A percentile compares a stretch with the other conserved stretches of the same genome.
phyloP scores from a whole-genome alignment of 495 filamentous ascomycete species.

The Tetracladium setigerum region DNA sequence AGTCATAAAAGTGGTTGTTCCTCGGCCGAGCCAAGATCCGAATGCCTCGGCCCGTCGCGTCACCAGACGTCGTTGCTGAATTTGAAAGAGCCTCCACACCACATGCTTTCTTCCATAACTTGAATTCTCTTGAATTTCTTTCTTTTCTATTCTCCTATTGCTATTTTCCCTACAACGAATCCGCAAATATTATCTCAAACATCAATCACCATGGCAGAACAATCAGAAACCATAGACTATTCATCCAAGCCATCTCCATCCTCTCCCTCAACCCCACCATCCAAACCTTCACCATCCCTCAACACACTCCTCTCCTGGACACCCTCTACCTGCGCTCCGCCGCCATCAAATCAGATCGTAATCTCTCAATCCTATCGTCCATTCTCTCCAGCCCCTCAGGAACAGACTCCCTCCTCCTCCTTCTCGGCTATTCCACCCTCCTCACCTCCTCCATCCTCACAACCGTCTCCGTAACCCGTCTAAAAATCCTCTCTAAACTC shows the following conservation, averaged over 20 bases:
- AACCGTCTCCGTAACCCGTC: slow-evolving; percentile 11
- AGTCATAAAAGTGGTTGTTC: too few relatives aligned
- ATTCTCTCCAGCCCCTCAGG: slow-evolving; percentile 50
- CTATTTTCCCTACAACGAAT: too few relatives aligned
- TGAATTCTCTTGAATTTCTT: too few relatives aligned
- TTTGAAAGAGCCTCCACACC: too few relatives aligned
- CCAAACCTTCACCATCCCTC: slow-evolving; percentile 4
- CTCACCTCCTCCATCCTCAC: slow-evolving; percentile 35
- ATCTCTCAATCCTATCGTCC: slow-evolving; percentile 43
- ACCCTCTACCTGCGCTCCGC: slow-evolving; percentile 20
- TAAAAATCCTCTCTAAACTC: slow-evolving; percentile 3
- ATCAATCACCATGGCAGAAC: too few relatives aligned
- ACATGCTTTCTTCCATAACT: too few relatives aligned
- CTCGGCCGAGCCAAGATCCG: too few relatives aligned
- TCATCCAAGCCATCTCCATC: slow-evolving; percentile 13
- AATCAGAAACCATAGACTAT: too few relatives aligned
- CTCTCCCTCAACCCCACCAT: neutral
- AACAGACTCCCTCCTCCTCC: slow-evolving; percentile 54
- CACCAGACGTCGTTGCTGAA: too few relatives aligned
- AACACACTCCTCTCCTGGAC: slow-evolving; percentile 17
- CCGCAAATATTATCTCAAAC: too few relatives aligned
- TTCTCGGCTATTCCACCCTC: slow-evolving; percentile 57
- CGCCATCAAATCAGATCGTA: slow-evolving; percentile 31
- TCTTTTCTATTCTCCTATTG: too few relatives aligned
- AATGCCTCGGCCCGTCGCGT: too few relatives aligned